Evolutionary conservation across 805 yeast genomes (phyloP).

Genomic region (Cyberlindnera nakhonratchasimensis): DNA sequence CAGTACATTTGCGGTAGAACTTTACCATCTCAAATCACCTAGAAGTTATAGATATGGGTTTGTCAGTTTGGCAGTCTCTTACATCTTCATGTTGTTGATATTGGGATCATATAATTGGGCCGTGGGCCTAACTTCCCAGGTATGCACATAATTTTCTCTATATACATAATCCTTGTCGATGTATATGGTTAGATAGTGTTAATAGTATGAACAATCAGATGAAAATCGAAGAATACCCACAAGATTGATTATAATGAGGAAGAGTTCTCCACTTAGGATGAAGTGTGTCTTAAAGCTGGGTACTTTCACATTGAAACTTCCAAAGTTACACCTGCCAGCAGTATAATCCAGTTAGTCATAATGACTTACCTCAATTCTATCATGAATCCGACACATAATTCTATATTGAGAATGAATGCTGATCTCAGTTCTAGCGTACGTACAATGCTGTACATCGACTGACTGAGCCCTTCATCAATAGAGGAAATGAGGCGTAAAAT

Average conservation of each 20-base stretch:
- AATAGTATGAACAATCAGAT: background rate
- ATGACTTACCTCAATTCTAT: background rate
- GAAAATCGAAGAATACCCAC: slow-evolving; percentile 5
- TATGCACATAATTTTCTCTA: slow-evolving; percentile 12
- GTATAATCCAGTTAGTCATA: no score
- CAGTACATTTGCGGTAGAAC: slow-evolving; percentile 73
- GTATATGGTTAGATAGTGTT: background rate
- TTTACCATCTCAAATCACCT: slow-evolving; percentile 37
- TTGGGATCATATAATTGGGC: slow-evolving; percentile 77
- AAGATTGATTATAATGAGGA: background rate
- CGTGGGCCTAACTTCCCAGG: slow-evolving; percentile 36
- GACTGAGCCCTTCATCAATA: slow-evolving; percentile 24
- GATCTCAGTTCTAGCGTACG: slow-evolving; percentile 22
- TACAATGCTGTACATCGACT: no score
- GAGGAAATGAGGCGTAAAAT: background rate
- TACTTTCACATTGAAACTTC: background rate
- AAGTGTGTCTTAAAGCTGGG: slow-evolving; percentile 5
- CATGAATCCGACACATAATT: slow-evolving; percentile 24
- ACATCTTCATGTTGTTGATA: slow-evolving; percentile 48
- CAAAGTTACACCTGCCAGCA: no score
- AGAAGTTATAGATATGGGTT: slow-evolving; percentile 50
- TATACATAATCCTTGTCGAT: background rate
- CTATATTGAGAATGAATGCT: slow-evolving; percentile 15
- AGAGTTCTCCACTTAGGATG: slow-evolving; percentile 17
- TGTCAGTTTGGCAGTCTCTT: slow-evolving; percentile 45